Evolutionary conservation across 495 filamentous ascomycete species (phyloP).

Genomic region (Neurospora discreta): DNA sequence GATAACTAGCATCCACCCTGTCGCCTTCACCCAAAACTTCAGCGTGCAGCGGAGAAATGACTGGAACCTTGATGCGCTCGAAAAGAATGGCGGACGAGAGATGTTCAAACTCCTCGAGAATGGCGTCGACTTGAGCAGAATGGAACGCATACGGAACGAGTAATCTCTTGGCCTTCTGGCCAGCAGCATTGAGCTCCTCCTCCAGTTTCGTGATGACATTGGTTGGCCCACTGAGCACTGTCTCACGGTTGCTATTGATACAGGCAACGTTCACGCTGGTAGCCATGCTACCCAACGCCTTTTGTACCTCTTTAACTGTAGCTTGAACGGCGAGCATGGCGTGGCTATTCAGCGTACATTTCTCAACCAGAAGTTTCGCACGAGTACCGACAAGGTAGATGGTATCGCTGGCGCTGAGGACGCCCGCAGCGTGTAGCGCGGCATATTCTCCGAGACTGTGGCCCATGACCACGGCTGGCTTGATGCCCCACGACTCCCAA

Average conservation of each 20-base stretch:
- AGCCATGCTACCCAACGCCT: constrained; percentile 26
- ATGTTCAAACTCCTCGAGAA: constrained; percentile 54
- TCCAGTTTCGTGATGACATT: constrained; percentile 46
- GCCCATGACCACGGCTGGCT: constrained; percentile 65
- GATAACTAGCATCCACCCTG: constrained; percentile 47
- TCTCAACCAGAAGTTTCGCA: constrained; percentile 61
- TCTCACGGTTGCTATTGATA: constrained; percentile 50
- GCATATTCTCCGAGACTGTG: constrained; percentile 87
- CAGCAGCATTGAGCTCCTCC: constrained; percentile 43
- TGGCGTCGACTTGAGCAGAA: constrained; percentile 67
- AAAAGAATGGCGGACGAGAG: constrained; percentile 49
- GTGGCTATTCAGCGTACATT: constrained; percentile 62
- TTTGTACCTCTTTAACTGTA: constrained; percentile 27
- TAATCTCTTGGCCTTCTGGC: constrained; percentile 57
- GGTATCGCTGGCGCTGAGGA: constrained; percentile 66
- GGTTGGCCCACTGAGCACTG: constrained; percentile 47
- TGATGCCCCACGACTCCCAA: constrained; percentile 71
- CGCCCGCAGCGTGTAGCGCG: constrained; percentile 68
- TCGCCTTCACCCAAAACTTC: constrained; percentile 44
- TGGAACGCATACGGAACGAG: constrained; percentile 75
- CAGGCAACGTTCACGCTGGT: constrained; percentile 40
- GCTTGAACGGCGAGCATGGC: constrained; percentile 51
- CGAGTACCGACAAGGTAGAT: constrained; percentile 72
- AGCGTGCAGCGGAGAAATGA: constrained; percentile 60
- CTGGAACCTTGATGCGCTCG: constrained; percentile 48